Evolutionary conservation across 345 rosid species (phyloP).

Genomic region (Citrus australasica): DNA sequence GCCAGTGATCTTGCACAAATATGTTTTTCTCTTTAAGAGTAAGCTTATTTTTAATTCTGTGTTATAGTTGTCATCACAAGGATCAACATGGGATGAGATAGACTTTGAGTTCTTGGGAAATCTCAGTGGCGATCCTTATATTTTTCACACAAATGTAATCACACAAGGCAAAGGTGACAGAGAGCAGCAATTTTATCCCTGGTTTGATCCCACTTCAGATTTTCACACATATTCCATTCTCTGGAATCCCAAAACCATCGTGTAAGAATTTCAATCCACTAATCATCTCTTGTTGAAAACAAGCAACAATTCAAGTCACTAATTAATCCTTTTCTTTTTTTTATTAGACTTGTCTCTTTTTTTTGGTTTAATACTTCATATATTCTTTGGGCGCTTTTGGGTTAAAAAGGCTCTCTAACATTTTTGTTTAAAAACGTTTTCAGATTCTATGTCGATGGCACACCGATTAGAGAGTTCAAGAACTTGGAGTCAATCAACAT

Average conservation of each 20-base stretch:
- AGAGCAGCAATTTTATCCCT: conserved; percentile 72
- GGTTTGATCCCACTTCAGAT: conserved; percentile 76
- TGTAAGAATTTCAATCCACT: conserved; percentile 33
- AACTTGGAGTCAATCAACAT: conserved; percentile 49
- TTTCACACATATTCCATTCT: conserved; percentile 72
- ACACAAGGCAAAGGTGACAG: conserved; percentile 68
- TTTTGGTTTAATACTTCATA: too few species aligned
- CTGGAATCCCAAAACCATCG: conserved; percentile 58
- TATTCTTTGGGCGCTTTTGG: neutral
- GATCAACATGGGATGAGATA: conserved; percentile 63
- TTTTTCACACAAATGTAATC: conserved; percentile 65
- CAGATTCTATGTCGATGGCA: conserved; percentile 57
- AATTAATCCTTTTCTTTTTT: too few species aligned
- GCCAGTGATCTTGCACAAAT: neutral
- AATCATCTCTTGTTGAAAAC: neutral
- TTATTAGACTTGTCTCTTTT: too few species aligned
- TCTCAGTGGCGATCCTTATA: conserved; percentile 61
- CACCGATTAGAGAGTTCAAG: conserved; percentile 68
- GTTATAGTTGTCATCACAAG: conserved; percentile 49
- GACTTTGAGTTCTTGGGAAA: conserved; percentile 82
- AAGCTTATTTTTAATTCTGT: neutral
- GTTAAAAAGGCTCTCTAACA: neutral
- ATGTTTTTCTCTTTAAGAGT: neutral
- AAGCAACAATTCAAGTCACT: neutral
- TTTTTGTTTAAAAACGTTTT: neutral